A percentile compares a stretch with the other conserved stretches of the same genome.
Evolutionary conservation across 129 eudicot genomes (phyloP).

Genomic region (Lactuca sativa): DNA sequence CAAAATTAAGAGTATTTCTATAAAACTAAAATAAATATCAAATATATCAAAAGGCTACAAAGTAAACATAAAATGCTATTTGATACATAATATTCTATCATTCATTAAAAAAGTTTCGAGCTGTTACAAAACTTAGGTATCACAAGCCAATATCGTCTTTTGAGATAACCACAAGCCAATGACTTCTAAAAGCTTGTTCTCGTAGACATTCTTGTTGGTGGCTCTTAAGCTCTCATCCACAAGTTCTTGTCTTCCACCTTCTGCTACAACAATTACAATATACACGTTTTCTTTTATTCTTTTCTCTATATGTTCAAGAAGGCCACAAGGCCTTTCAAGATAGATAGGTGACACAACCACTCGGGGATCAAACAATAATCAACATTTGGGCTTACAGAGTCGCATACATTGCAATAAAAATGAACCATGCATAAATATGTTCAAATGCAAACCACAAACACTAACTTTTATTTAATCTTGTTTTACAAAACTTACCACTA

Average conservation of each 20-base stretch:
- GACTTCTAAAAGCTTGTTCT: slow-evolving; percentile 72
- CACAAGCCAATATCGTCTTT: no score
- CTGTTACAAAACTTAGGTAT: no score
- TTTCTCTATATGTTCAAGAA: slow-evolving; percentile 73
- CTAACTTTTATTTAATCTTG: no score
- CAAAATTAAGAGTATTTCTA: no score
- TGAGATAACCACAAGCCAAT: slow-evolving; percentile 90
- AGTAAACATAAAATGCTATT: no score
- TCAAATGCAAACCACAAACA: neutral
- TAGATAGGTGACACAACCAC: slow-evolving; percentile 95
- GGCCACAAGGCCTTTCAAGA: slow-evolving; percentile 92
- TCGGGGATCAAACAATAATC: slow-evolving; percentile 97
- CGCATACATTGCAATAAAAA: slow-evolving; percentile 97
- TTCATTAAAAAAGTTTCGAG: no score
- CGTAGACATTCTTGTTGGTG: slow-evolving; percentile 59
- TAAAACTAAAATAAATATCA: no score
- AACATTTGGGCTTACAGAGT: slow-evolving; percentile 96
- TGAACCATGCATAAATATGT: slow-evolving; percentile 59
- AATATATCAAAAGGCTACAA: no score
- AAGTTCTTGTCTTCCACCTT: slow-evolving; percentile 93
- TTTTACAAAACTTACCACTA: slow-evolving; percentile 56
- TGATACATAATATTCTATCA: no score
- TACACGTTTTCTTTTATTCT: slow-evolving; percentile 79
- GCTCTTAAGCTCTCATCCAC: slow-evolving; percentile 46
- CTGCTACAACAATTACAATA: slow-evolving; percentile 96